Evolutionary conservation across 352 stramenopile genomes (phyloP), one percentile per base, ranked within the genome.

Genomic region (Pythium angustatum): DNA sequence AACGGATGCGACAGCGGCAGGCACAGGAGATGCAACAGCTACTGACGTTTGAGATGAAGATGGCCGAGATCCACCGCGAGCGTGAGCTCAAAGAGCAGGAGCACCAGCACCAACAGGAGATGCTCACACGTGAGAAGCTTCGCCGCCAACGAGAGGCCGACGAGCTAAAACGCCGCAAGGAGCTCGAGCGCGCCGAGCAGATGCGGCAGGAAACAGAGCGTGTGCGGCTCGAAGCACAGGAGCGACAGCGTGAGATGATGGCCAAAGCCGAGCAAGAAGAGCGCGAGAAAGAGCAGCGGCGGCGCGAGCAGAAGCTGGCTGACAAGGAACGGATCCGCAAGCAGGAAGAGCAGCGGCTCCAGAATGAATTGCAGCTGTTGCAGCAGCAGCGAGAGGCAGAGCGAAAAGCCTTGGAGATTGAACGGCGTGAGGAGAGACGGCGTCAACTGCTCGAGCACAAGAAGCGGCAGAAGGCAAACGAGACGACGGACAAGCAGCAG

Each of bases 21-120:
- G 68, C 77, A 0, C 60, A 79, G 1, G 85, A 92, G 38, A 79
- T 92, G 75, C 83, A 94, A 66, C 83, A 92, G 41, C 72, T 91
- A 66, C 60, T 91, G 0, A 64, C 69, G 14, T 89, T 88, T 58
- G 85, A 93, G 50, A 66, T 90, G 28, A 81, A 79, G 28, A 87
- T 83, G 75, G 70, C 72, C 0, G 78, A 86, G 43, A 61, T 88
- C 2, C 65, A 87, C 33, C 67, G 72, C 26, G 80, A 91, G 45
- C 78, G 75, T 3, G 78, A 85, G 24, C 66, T 60, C 8, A 79
- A 83, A 44, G 81, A 91, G 17, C 63, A 66, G 2, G 73, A 86
- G 11, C 76, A 81, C 63, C 76, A 64, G 34, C 71, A 68, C 1
- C 78, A 83, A 55, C 72, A 87, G 21, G 79, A 88, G 17, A 54